Evolutionary conservation across 768 basidiomycete species (phyloP).

Genomic region (Paxillus rubicundulus): DNA sequence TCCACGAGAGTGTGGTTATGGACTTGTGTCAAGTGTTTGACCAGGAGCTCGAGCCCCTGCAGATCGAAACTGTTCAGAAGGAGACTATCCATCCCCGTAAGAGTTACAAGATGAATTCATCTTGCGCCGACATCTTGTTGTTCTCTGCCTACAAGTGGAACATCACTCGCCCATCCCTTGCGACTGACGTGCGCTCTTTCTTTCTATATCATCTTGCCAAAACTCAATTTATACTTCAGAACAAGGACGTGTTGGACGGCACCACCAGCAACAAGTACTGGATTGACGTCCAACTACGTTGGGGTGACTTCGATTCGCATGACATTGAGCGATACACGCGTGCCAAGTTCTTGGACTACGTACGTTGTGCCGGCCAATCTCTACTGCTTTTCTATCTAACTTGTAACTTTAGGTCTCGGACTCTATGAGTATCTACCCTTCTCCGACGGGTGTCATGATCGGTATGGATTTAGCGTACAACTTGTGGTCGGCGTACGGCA

Average conservation of each 20-base stretch:
- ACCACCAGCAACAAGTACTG: constrained; percentile 98
- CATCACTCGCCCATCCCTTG: constrained; percentile 91
- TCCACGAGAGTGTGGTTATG: constrained; percentile 92
- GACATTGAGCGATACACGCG: constrained; percentile 99
- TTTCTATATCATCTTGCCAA: neutral
- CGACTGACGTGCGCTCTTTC: constrained; percentile 71
- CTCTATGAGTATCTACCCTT: constrained; percentile 99
- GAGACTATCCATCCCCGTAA: constrained; percentile 99
- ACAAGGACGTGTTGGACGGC: constrained; percentile 95
- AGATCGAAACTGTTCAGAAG: constrained; percentile 99
- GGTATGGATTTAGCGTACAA: constrained; percentile 99
- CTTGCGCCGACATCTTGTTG: constrained; percentile 96
- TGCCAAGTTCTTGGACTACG: constrained; percentile 98
- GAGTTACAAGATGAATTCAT: constrained; percentile 99
- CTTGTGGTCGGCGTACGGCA: constrained; percentile 97
- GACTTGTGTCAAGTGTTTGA: constrained; percentile 99
- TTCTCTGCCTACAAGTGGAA: constrained; percentile 99
- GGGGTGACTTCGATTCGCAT: constrained; percentile 99
- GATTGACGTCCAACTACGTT: constrained; percentile 93
- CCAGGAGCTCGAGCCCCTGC: constrained; percentile 95
- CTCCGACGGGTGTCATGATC: constrained; percentile 98
- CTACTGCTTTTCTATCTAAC: constrained; percentile 4
- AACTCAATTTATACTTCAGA: constrained; percentile 40
- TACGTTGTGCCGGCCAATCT: constrained; percentile 32
- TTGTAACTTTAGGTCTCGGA: constrained; percentile 66